Conservation (phyloP, 257 asterid species). For the Phtheirospermum japonicum region DNA sequence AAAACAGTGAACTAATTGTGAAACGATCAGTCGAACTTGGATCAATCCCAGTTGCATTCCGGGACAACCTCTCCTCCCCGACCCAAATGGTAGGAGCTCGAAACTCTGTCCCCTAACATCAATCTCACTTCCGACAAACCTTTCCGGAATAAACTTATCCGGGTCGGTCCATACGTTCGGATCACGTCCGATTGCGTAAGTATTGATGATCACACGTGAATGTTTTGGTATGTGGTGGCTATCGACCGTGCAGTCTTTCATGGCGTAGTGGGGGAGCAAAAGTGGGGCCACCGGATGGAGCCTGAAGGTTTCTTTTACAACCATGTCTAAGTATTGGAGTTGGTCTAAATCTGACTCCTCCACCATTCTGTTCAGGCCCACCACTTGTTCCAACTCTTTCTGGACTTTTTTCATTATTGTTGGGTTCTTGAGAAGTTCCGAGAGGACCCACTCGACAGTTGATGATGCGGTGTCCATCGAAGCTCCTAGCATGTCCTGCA, state of each 20-base stretch:
- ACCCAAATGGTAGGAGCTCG: slow-evolving; percentile 35
- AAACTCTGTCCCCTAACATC: slow-evolving; percentile 41
- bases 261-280: slow-evolving; percentile 37
- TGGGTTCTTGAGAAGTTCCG: slow-evolving; percentile 48
- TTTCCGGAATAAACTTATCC: slow-evolving; percentile 49
- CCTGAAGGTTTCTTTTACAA: slow-evolving; percentile 48
- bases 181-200: slow-evolving; percentile 46
- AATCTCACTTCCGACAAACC: slow-evolving; percentile 38
- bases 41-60: slow-evolving; percentile 35
- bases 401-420: slow-evolving; percentile 36
- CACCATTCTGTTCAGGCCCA: slow-evolving; percentile 47
- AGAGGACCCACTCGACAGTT: slow-evolving; percentile 45
- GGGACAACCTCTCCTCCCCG: slow-evolving; percentile 41
- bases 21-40: slow-evolving; percentile 25
- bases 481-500: slow-evolving; percentile 49
- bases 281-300: slow-evolving; percentile 55
- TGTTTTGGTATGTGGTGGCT: slow-evolving; percentile 44
- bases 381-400: slow-evolving; percentile 41
- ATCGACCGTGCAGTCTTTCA: slow-evolving; percentile 36
- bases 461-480: slow-evolving; percentile 54
- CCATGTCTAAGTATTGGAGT: slow-evolving; percentile 44
- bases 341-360: slow-evolving; percentile 52
- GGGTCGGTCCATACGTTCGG: slow-evolving; percentile 46
- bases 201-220: slow-evolving; percentile 41
- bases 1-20: slow-evolving; percentile 41